Evolutionary conservation across 331 rosid species (phyloP).

Genomic region (Telfairia occidentalis): DNA sequence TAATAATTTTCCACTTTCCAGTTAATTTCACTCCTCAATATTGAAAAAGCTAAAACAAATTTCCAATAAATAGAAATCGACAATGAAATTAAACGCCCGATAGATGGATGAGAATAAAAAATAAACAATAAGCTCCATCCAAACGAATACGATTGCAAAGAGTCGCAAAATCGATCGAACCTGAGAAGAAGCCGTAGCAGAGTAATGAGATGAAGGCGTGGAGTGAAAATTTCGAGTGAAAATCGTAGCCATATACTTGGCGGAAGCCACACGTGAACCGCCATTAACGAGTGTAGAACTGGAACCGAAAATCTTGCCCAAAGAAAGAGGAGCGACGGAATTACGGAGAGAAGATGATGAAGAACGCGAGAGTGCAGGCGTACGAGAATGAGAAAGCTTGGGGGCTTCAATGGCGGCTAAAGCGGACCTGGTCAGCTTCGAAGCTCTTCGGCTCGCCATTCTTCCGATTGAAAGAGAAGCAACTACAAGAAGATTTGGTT

Average conservation of each 20-base stretch:
- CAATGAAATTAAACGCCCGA: background rate
- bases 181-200: conserved; percentile 52
- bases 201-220: conserved; percentile 30
- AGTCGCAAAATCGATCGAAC: conserved; percentile 15
- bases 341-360: conserved; percentile 5
- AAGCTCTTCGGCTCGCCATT: conserved; percentile 60
- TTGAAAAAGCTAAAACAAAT: background rate
- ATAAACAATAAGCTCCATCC: background rate
- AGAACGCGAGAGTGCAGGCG: conserved; percentile 10
- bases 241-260: conserved; percentile 35
- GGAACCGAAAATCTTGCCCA: conserved; percentile 9
- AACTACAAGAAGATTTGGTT: background rate
- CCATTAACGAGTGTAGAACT: conserved; percentile 5
- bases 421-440: conserved; percentile 38
- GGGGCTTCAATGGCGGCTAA: conserved; percentile 31
- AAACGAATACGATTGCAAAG: background rate
- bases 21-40: background rate
- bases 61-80: background rate
- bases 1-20: background rate
- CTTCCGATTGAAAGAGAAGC: background rate
- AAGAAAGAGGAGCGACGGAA: conserved; percentile 16
- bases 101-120: background rate
- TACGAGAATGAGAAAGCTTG: conserved; percentile 15
- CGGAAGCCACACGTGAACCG: conserved; percentile 28
- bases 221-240: conserved; percentile 60